Conservation (phyloP, 202 grass and related monocot genomes). For the Bolboschoenoplectus hybrid region DNA sequence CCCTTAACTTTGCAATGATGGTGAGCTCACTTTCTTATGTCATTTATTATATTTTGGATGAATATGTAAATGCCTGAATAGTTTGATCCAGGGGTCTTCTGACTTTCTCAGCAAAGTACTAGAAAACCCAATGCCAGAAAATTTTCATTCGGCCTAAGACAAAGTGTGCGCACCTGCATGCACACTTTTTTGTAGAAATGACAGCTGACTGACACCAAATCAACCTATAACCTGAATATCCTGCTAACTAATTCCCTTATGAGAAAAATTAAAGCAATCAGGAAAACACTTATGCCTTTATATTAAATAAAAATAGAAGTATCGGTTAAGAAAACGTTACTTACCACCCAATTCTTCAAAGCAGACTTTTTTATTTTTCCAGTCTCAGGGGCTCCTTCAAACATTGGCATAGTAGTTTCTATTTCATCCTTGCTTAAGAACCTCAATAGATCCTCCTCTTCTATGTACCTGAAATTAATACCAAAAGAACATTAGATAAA, state of each 20-base stretch:
- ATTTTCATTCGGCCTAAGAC: not conserved
- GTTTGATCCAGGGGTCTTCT: too few relatives aligned
- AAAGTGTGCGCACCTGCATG: not conserved
- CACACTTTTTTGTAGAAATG: not conserved
- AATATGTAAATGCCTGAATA: too few relatives aligned
- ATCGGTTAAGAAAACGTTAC: slow-evolving; percentile 28
- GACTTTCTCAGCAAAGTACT: not conserved
- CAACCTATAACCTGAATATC: not conserved
- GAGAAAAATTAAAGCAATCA: too few relatives aligned
- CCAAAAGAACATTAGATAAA: slow-evolving; percentile 7
- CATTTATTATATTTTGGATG: too few relatives aligned
- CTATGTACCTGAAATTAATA: slow-evolving; percentile 62
- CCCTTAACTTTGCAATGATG: not conserved
- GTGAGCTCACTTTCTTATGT: too few relatives aligned
- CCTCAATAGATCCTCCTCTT: slow-evolving; percentile 75
- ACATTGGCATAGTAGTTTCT: slow-evolving; percentile 64
- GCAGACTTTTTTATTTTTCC: slow-evolving; percentile 90
- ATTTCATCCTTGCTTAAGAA: slow-evolving; percentile 89
- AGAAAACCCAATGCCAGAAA: not conserved
- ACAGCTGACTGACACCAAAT: not conserved
- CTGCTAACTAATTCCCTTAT: too few relatives aligned
- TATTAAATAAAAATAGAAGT: not conserved
- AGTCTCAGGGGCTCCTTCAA: slow-evolving; percentile 84
- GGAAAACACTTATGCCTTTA: too few relatives aligned
- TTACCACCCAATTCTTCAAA: slow-evolving; percentile 96